Evolutionary conservation across 257 asterid species (phyloP).

Genomic region (Gentiana macrophylla): DNA sequence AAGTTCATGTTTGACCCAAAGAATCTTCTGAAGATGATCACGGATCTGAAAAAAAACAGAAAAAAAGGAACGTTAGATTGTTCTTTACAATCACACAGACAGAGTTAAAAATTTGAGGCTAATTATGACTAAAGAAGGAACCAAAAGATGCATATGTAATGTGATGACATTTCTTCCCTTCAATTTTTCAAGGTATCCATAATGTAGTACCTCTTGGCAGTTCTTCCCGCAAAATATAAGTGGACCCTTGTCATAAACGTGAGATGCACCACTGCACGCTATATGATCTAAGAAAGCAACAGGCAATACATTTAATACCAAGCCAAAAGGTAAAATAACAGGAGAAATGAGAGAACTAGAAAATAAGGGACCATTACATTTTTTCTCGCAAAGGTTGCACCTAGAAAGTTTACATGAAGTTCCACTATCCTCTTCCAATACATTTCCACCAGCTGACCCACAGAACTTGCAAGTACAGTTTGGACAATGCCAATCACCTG

Average conservation of each 20-base stretch:
- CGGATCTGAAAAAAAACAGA: constrained; percentile 43
- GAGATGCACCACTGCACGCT: constrained; percentile 40
- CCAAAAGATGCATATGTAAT: too few species aligned
- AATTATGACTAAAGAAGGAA: too few species aligned
- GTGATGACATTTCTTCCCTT: too few species aligned
- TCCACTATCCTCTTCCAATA: constrained; percentile 22
- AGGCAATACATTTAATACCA: constrained; percentile 7
- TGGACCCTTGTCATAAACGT: constrained; percentile 34
- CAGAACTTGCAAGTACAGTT: constrained; percentile 77
- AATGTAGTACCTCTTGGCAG: constrained; percentile 75
- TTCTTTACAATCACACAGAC: too few species aligned
- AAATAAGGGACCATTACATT: constrained; percentile 35
- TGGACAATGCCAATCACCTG: constrained; percentile 95
- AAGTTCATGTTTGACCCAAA: constrained; percentile 80
- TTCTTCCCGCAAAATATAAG: constrained; percentile 46
- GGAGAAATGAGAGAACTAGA: constrained; percentile 8
- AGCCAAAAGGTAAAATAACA: not conserved
- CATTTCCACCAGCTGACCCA: constrained; percentile 34
- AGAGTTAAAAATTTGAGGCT: too few species aligned
- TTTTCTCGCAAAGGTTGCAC: constrained; percentile 71
- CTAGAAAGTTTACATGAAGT: constrained; percentile 32
- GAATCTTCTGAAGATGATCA: constrained; percentile 70
- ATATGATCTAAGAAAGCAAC: constrained; percentile 50
- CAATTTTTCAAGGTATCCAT: constrained; percentile 7
- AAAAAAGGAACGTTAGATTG: not conserved